Evolutionary conservation across 257 asterid species (phyloP).

Genomic region (Solanum pennellii): DNA sequence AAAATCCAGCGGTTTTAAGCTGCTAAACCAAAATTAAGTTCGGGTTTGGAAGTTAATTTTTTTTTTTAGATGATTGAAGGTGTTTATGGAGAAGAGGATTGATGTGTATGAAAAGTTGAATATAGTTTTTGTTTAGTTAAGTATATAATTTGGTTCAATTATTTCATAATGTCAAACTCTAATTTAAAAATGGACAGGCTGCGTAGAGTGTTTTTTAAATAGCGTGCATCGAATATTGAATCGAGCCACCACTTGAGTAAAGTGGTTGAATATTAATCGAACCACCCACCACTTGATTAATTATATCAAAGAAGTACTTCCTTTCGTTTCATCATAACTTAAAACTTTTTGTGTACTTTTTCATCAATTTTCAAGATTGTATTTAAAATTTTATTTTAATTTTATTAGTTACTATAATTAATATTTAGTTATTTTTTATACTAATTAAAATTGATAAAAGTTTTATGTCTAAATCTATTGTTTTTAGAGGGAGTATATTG

Average conservation of each 20-base stretch:
- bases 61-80: background rate
- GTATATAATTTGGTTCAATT: background rate
- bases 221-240: background rate
- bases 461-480: too few species aligned
- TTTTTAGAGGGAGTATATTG: too few species aligned
- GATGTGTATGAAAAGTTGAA: background rate
- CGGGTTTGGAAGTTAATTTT: background rate
- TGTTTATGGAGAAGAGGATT: background rate
- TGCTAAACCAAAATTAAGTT: background rate
- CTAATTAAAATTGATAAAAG: too few species aligned
- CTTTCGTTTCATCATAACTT: too few species aligned
- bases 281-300: too few species aligned
- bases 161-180: background rate
- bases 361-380: too few species aligned
- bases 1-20: conserved; percentile 20
- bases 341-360: too few species aligned
- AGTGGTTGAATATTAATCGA: background rate
- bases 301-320: too few species aligned
- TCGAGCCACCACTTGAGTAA: background rate
- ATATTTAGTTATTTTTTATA: too few species aligned
- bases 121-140: background rate
- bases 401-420: too few species aligned
- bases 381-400: too few species aligned
- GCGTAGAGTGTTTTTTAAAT: background rate
- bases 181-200: background rate